These are phyloP conservation scores for Linnemannia elongata DNA, from an alignment of 192 early-diverging fungal genomes.

Conservation along the genomic window DNA sequence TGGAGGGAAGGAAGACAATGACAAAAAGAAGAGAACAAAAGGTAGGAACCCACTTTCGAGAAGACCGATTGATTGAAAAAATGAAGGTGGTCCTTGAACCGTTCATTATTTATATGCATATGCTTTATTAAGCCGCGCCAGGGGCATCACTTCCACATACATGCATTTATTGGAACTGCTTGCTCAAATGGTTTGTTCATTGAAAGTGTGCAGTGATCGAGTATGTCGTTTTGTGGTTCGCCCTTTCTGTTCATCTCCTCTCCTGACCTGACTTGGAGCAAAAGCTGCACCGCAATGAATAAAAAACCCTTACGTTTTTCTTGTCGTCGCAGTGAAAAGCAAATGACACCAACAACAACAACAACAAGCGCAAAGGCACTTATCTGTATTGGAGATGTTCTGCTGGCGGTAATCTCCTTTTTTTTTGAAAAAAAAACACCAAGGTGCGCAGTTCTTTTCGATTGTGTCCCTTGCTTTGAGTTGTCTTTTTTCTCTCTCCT, in stretches of 20 bases:
- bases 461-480: neutral
- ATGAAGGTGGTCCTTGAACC: neutral
- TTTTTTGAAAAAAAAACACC: neutral
- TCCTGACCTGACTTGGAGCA: too few species aligned
- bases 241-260: too few species aligned
- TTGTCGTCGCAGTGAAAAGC: too few species aligned
- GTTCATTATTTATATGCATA: neutral
- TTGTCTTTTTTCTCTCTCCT: neutral
- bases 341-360: neutral
- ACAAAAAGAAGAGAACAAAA: neutral
- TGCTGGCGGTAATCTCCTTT: neutral
- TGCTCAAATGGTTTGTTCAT: too few species aligned
- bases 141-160: too few species aligned
- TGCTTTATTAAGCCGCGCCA: too few species aligned
- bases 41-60: neutral
- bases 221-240: too few species aligned
- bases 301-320: too few species aligned
- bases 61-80: neutral
- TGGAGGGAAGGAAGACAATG: neutral
- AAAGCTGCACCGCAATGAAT: too few species aligned
- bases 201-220: too few species aligned
- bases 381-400: neutral
- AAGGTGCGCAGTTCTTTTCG: neutral
- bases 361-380: neutral
- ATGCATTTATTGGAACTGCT: too few species aligned